Percentiles rank a stretch among this genome's conserved stretches.
phyloP scores from a whole-genome alignment of 2,329 filamentous ascomycete species.

The Lachnellula cervina region DNA sequence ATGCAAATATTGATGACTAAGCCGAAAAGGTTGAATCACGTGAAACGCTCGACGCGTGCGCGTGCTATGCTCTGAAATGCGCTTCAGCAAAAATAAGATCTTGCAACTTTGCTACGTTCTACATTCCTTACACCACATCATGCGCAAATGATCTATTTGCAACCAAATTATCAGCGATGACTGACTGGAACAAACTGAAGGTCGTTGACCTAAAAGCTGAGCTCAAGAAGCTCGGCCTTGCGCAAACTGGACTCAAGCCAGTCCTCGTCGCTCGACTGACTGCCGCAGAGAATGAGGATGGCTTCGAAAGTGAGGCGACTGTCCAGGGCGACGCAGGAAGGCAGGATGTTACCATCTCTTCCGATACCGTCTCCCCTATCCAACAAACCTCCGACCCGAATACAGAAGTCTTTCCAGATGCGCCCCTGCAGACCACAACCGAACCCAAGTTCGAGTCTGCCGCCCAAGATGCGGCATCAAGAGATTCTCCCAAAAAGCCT shows the following conservation, averaged over 20 bases:
- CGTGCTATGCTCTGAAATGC: no score
- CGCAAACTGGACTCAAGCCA: constrained; percentile 64
- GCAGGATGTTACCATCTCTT: constrained; percentile 21
- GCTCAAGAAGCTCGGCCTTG: constrained; percentile 66
- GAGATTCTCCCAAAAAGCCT: not conserved
- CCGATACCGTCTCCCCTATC: constrained; percentile 20
- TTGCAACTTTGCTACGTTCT: no score
- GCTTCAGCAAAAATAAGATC: no score
- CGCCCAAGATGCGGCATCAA: not conserved
- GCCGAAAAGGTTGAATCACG: no score
- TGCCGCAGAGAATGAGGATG: constrained; percentile 36
- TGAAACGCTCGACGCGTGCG: no score
- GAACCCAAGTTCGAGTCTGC: not conserved
- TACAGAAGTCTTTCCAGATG: constrained; percentile 9
- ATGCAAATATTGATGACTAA: no score
- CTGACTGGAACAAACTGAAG: constrained; percentile 57
- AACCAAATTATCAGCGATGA: constrained; percentile 34
- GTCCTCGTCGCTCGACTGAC: constrained; percentile 64
- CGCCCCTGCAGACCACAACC: not conserved
- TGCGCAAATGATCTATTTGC: constrained; percentile 15
- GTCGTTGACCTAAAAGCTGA: constrained; percentile 72
- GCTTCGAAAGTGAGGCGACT: constrained; percentile 30
- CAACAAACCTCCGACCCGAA: constrained; percentile 7
- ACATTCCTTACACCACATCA: constrained; percentile 1
- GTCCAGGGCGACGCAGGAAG: constrained; percentile 24